Evolutionary conservation across 208 protist genomes (phyloP), one percentile per base, ranked within the genome.

Genomic region (Trypanosoma cruzi): DNA sequence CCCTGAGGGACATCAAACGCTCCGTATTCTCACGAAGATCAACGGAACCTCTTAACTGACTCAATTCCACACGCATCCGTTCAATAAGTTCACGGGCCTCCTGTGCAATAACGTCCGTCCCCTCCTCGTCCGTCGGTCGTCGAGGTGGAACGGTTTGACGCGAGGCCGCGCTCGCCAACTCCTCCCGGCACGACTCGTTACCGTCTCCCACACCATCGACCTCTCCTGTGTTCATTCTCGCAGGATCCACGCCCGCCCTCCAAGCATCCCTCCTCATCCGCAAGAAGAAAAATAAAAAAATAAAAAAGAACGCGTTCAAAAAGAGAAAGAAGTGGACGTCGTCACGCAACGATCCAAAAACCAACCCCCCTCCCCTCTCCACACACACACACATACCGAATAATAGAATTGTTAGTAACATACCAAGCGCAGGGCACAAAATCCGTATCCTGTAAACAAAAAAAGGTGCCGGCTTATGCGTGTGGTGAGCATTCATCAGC

Each of bases 61-160:
- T 68, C 32, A 77, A 44, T 46, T 77, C 72, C 44, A 77, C 72
- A 0, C 67, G 72, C 64, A 77, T 71, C 5, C 72, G 64, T n/a
- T 68, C 67, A 34, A 72, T 53, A 6, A 77, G 58, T 26, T 71
- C 64, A 8, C 65, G 49, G 7, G 58, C 26, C 53, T 77, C 72
- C 13, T 57, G 72, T 6, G 54, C 48, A 29, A 77, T 52, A 49
- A 56, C n/a, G 28, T 74, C 69, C 18, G 29, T 52, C 36, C 46
- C 70, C 2, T 63, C 63, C 34, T 48, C 70, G 0, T 69, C 70
- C 1, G 44, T 34, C 16, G 49, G 55, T 32, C 36, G 55, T 40
- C 70, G 50, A 18, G 69, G 60, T 16, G 26, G 57, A 36, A 64
- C 69, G 1, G n/a, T 32, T 22, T 26, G 29, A n/a, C 34, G 1